These are phyloP conservation scores for Monosporascus ibericus DNA, from an alignment of 2,329 filamentous ascomycete genomes.

Conservation along the genomic window DNA sequence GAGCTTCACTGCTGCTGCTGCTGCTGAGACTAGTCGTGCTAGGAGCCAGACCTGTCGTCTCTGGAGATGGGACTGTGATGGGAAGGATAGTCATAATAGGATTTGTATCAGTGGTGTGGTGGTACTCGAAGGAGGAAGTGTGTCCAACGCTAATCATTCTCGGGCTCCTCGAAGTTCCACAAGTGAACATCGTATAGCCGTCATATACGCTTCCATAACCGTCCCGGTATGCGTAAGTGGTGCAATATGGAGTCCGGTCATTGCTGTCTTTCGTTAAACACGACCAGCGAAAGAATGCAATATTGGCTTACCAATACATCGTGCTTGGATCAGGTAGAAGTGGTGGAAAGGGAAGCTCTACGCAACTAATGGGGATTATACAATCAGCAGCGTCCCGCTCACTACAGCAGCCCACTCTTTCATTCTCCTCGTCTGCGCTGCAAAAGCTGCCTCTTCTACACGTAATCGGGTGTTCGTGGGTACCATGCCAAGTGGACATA, in stretches of 20 bases:
- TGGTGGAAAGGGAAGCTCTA: slow-evolving; percentile 14
- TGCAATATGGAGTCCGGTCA: slow-evolving; percentile 1
- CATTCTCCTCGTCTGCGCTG: slow-evolving; percentile 6
- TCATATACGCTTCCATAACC: not conserved
- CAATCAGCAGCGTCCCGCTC: slow-evolving; percentile 15
- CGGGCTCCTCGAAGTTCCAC: not conserved
- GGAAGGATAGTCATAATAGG: not conserved
- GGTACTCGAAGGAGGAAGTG: not conserved
- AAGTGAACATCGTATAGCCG: not conserved
- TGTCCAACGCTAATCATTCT: not conserved
- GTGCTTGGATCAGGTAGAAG: slow-evolving; percentile 12
- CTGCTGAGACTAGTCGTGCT: not conserved
- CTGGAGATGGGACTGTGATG: not conserved
- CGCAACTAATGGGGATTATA: slow-evolving; percentile 21
- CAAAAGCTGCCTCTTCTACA: slow-evolving; percentile 17
- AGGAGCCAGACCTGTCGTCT: not conserved
- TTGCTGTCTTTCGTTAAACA: slow-evolving; percentile 15
- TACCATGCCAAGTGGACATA: not conserved
- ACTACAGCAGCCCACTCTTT: slow-evolving; percentile 23
- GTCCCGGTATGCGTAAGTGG: not conserved
- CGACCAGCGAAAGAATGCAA: not conserved
- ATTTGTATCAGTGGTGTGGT: not conserved
- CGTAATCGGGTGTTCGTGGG: slow-evolving; percentile 3
- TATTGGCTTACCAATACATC: slow-evolving; percentile 17
- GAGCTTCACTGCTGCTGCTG: slow-evolving; percentile 6